These are phyloP conservation scores for Mesembryanthemum crystallinum DNA, from an alignment of 148 eudicot genomes.

Conservation along the genomic window DNA sequence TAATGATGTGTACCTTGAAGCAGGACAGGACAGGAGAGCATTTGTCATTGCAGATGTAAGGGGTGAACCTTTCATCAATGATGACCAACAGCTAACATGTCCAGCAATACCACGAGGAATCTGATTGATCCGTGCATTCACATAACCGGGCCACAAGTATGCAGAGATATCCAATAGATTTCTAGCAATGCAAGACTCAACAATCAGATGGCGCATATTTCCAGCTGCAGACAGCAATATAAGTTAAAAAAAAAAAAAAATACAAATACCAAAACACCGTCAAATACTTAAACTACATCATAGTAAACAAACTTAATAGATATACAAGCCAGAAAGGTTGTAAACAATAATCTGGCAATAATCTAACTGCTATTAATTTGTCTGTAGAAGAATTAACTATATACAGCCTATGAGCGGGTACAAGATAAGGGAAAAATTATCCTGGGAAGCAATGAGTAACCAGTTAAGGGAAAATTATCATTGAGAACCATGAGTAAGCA, in stretches of 20 bases:
- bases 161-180: constrained; percentile 82
- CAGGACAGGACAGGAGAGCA: constrained; percentile 76
- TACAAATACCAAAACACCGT: too few species aligned
- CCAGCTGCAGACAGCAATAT: constrained; percentile 63
- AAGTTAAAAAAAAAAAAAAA: too few species aligned
- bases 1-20: constrained; percentile 66
- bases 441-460: too few species aligned
- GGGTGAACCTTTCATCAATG: constrained; percentile 84
- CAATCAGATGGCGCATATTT: constrained; percentile 82
- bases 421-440: not conserved
- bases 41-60: constrained; percentile 63
- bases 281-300: not conserved
- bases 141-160: constrained; percentile 88
- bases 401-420: not conserved
- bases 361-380: not conserved
- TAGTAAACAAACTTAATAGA: not conserved
- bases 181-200: constrained; percentile 93
- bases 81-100: constrained; percentile 77
- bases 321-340: not conserved
- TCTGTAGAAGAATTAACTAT: not conserved
- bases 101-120: constrained; percentile 69
- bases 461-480: too few species aligned
- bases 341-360: not conserved
- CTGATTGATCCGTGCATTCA: constrained; percentile 74
- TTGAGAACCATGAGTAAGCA: not conserved